Evolutionary conservation across 2,329 filamentous ascomycete genomes (phyloP), one percentile per base, ranked within the genome.

Genomic region (Dactylonectria estremocensis): DNA sequence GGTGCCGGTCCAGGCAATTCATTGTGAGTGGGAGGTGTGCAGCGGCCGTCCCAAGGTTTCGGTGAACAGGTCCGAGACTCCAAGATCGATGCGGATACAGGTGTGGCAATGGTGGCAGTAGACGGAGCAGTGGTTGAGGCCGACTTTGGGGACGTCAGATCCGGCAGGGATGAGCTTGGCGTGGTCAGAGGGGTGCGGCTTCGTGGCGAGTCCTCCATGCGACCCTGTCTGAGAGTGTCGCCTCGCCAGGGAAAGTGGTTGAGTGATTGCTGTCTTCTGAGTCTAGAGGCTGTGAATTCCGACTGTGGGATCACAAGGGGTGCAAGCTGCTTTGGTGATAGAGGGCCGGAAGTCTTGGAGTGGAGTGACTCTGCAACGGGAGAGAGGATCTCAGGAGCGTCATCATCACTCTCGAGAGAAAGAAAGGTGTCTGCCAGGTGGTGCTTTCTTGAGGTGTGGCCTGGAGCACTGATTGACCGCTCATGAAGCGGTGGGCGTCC

Each of bases 401-500:
- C 72, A 49, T 72, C 75, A 33, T 74, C 71, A 53, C 70, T 76
- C 45, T 67, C 72, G 37, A 64, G 68, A 31, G 70, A 71, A 33
- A 77, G 72, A 37, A 77, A 77, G 6, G 73, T 76, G 50, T 76
- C 69, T 11, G 68, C 55, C 18, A 75, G 49, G 8, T 64, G 61
- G 63, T 86, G 81, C 55, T 84, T 83, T 70, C 83, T 84, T 81
- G 84, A 84, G 59, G 81, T 84, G 68, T 83, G 81, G 9, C 86
- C 86, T 2, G 90, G 89, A n/a, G 88, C 88, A 77, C 89, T 91
- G 64, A 85, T 87, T 43, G 90, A 91, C 64, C 90, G 86, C 80
- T 92, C 90, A 72, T 92, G 89, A 28, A 91, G 79, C 37, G 90
- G 84, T 62, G 89, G 90, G 7, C 89, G 86, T 46, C 90, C 90